Evolutionary conservation across 257 asterid genomes (phyloP).

Genomic region (Pogostemon cablin): DNA sequence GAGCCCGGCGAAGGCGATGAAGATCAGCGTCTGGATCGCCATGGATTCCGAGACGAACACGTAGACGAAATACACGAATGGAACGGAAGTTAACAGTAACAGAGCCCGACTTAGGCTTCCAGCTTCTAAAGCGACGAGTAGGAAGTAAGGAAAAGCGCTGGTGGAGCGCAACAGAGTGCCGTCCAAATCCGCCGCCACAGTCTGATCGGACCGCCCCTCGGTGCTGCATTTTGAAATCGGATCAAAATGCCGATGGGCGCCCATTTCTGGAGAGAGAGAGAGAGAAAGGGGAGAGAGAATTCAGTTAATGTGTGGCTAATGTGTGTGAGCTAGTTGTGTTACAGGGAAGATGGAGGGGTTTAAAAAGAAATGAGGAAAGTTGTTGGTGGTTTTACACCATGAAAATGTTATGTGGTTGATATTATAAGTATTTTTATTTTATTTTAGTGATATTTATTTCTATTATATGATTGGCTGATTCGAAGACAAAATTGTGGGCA

Average conservation of each 20-base stretch:
- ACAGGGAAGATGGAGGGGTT: conserved; percentile 42
- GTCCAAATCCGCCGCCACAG: conserved; percentile 84
- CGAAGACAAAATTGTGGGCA: conserved; percentile 23
- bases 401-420: conserved; percentile 51
- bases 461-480: conserved; percentile 22
- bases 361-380: conserved; percentile 51
- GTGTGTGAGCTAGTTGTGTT: conserved; percentile 37
- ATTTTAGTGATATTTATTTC: background rate
- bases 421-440: background rate
- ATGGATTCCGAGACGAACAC: conserved; percentile 61
- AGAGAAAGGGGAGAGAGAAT: background rate
- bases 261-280: conserved; percentile 45
- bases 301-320: conserved; percentile 18
- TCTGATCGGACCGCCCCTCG: conserved; percentile 58
- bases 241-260: conserved; percentile 48
- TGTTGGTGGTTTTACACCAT: conserved; percentile 37
- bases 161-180: conserved; percentile 68
- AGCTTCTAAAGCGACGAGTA: conserved; percentile 87
- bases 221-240: conserved; percentile 57
- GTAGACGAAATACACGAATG: conserved; percentile 56
- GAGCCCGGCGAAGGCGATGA: conserved; percentile 67
- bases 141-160: conserved; percentile 74
- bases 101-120: conserved; percentile 75
- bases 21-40: conserved; percentile 56
- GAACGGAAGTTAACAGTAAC: conserved; percentile 53